Percentiles rank a stretch among this genome's conserved stretches.
Conservation (phyloP, 148 eudicot genomes). For the Rhododendron henanense region DNA sequence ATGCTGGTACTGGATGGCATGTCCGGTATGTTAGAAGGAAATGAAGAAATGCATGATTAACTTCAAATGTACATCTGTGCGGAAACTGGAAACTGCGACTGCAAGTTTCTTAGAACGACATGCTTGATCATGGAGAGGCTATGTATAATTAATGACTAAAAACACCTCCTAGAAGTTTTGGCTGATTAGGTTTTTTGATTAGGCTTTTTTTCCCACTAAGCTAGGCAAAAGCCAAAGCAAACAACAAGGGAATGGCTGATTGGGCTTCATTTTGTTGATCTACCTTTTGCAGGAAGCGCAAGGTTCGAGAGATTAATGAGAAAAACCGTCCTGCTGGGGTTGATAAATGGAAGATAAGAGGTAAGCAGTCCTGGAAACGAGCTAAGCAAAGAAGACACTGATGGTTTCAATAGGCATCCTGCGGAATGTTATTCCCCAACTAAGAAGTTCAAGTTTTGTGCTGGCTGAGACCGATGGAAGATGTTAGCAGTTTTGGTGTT, state of each 20-base stretch:
- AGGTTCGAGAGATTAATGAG: conserved; percentile 82
- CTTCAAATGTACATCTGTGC: background rate
- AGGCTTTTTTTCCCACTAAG: background rate
- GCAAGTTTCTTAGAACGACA: background rate
- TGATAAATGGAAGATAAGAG: conserved; percentile 70
- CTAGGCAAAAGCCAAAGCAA: background rate
- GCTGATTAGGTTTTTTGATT: background rate
- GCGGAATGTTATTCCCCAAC: background rate
- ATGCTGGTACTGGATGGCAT: background rate
- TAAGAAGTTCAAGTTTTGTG: background rate
- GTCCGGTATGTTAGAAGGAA: background rate
- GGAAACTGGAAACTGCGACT: background rate
- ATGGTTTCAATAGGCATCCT: background rate
- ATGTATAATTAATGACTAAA: background rate
- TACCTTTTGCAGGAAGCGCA: conserved; percentile 68
- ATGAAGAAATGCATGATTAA: background rate
- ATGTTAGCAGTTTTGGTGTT: conserved; percentile 3
- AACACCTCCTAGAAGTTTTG: background rate
- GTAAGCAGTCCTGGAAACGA: conserved; percentile 44
- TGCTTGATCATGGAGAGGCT: background rate
- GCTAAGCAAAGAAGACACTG: conserved; percentile 50
- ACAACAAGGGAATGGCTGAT: background rate
- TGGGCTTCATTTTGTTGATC: background rate
- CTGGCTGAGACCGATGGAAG: conserved; percentile 53
- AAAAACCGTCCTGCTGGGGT: conserved; percentile 55